Evolutionary conservation across 2,329 filamentous ascomycete species (phyloP), one percentile per base, ranked within the genome.

Genomic region (Fusarium musae): DNA sequence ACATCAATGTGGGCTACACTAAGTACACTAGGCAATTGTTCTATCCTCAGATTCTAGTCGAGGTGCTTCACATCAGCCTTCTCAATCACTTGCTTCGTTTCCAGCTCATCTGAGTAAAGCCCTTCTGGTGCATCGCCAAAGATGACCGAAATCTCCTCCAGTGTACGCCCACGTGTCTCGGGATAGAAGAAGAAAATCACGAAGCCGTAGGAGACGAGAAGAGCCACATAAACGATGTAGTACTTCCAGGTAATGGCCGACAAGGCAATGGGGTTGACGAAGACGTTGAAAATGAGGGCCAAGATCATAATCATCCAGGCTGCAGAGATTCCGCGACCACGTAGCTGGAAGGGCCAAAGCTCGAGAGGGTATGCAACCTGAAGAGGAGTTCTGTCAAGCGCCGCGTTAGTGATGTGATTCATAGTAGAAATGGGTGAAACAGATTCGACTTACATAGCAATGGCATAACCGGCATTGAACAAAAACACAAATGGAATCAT

Each of bases 181-280:
- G 65, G 65, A 10, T 68, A 68, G 36, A 68, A 68, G 12, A 68
- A 68, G 42, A 63, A 68, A 15, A 68, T 63, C 1, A 68, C 63
- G 4, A 68, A 17, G 3, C 65, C 65, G 1, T 68, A 68, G 4
- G 65, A 68, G 2, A 68, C 65, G 2, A 68, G 42, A 23, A 68
- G 63, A 1, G 7, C 65, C 19, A 68, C 65, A 6, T 68, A 68
- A 6, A 68, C 63, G 1, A 68, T 68, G 37, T 68, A 68, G 47
- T 68, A 68, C 42, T 68, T 68, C 65, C 65, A 68, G 1, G 42
- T 46, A 16, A 68, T 68, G 1, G 56, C 65, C 0, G 56, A 19
- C 23, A 68, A 12, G 2, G 65, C 65, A 19, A 68, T 43, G 1
- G 65, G 65, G 26, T 68, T 68, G 9, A 68, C 65, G 5, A 68